phyloP scores from a whole-genome alignment of 345 rosid genomes.

The Arabidopsis arenosa region DNA sequence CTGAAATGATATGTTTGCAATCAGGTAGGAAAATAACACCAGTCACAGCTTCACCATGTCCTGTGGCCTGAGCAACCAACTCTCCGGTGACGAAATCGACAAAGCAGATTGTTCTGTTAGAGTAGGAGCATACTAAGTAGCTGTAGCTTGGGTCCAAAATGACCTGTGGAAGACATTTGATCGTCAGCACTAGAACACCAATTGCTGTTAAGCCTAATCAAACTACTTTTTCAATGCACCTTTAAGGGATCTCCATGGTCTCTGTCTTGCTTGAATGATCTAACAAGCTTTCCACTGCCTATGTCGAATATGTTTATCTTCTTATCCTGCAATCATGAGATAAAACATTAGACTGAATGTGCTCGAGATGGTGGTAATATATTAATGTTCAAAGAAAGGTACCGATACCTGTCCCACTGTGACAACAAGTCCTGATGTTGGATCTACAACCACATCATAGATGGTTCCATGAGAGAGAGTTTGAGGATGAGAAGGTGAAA shows the following conservation, averaged over 20 bases:
- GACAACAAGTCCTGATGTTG: constrained; percentile 61
- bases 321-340: constrained; percentile 62
- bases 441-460: constrained; percentile 82
- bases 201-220: constrained; percentile 17
- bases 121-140: constrained; percentile 73
- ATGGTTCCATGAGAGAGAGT: constrained; percentile 77
- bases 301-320: constrained; percentile 69
- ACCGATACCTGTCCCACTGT: constrained; percentile 79
- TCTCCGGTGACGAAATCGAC: constrained; percentile 68
- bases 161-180: constrained; percentile 54
- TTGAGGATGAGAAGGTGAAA: constrained; percentile 67
- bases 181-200: constrained; percentile 35
- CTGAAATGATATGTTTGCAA: constrained; percentile 83
- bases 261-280: constrained; percentile 74
- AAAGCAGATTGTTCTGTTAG: constrained; percentile 73
- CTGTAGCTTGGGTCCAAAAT: constrained; percentile 79
- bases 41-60: constrained; percentile 79
- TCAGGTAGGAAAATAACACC: constrained; percentile 85
- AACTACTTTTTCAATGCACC: constrained; percentile 52
- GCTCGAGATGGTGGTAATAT: constrained; percentile 3
- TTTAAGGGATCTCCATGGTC: constrained; percentile 80
- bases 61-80: constrained; percentile 69
- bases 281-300: constrained; percentile 66
- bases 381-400: constrained; percentile 22
- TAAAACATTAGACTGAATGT: constrained; percentile 26